A percentile compares a stretch with the other conserved stretches of the same genome.
Evolutionary conservation across 75 land plant genomes (phyloP).

Genomic region (Chamaecyparis obtusa): DNA sequence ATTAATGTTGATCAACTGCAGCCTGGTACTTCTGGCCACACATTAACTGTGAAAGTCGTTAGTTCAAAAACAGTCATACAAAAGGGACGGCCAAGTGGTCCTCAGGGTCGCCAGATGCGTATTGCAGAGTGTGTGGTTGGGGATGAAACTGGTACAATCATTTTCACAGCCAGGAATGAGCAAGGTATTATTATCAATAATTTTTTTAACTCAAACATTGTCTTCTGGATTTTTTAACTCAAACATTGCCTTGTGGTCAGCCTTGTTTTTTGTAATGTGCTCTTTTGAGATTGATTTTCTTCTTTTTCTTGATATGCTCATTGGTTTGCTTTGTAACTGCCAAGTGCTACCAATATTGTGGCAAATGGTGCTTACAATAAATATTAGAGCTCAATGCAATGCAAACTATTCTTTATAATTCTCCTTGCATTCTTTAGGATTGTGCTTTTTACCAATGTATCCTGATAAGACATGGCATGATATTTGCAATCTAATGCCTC

Average conservation of each 20-base stretch:
- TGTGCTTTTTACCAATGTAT: not conserved
- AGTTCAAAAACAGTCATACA: constrained; percentile 52
- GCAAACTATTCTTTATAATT: not conserved
- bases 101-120: constrained; percentile 64
- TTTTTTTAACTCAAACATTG: not conserved
- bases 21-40: constrained; percentile 62
- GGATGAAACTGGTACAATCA: constrained; percentile 67
- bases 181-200: constrained; percentile 35
- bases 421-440: not conserved
- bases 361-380: not conserved
- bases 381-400: not conserved
- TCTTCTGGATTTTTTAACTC: not conserved
- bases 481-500: not conserved
- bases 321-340: not conserved
- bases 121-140: constrained; percentile 72
- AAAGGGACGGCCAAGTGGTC: constrained; percentile 62
- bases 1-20: constrained; percentile 73
- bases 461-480: not conserved
- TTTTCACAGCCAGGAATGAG: constrained; percentile 66
- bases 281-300: not conserved
- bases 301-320: not conserved
- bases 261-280: not conserved
- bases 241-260: not conserved
- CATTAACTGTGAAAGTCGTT: constrained; percentile 67
- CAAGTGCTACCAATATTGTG: not conserved